Evolutionary conservation across 2,329 filamentous ascomycete genomes (phyloP).

Genomic region (Alternaria conjuncta): DNA sequence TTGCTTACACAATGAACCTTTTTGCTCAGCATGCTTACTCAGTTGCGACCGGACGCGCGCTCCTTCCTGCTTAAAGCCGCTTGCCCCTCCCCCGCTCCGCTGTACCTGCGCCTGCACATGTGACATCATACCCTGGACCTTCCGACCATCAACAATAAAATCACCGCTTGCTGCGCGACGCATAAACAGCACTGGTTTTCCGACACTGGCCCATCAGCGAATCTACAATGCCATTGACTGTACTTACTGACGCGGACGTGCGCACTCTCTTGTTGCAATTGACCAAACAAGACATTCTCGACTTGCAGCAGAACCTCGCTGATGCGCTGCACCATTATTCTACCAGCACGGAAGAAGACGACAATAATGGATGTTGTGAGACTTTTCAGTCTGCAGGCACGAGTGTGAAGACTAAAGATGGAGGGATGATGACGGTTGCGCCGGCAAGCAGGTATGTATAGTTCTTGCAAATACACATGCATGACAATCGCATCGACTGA

Average conservation of each 20-base stretch:
- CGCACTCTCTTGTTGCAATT: constrained; percentile 62
- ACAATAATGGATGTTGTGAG: constrained; percentile 62
- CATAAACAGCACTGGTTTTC: not conserved
- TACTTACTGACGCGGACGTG: constrained; percentile 65
- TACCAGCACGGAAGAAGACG: constrained; percentile 63
- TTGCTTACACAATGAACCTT: constrained; percentile 1
- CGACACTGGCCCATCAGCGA: accelerated
- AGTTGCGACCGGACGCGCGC: not conserved
- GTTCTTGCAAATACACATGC: not conserved
- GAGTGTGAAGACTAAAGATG: constrained; percentile 65
- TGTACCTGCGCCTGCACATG: constrained; percentile 1
- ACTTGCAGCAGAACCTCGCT: constrained; percentile 64
- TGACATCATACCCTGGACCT: constrained; percentile 3
- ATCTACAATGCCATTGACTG: constrained; percentile 62
- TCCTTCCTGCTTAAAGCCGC: constrained; percentile 4
- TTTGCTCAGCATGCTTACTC: constrained; percentile 14
- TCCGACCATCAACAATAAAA: not conserved
- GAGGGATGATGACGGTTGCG: constrained; percentile 70
- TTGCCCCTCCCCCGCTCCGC: constrained; percentile 29
- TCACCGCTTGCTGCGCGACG: not conserved
- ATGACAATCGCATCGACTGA: not conserved
- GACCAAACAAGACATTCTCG: constrained; percentile 61
- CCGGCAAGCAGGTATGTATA: constrained; percentile 58
- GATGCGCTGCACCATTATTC: constrained; percentile 70
- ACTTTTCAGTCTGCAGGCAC: constrained; percentile 68